Conservation (phyloP, 2,329 filamentous ascomycete genomes). For the Fusarium sp. region DNA sequence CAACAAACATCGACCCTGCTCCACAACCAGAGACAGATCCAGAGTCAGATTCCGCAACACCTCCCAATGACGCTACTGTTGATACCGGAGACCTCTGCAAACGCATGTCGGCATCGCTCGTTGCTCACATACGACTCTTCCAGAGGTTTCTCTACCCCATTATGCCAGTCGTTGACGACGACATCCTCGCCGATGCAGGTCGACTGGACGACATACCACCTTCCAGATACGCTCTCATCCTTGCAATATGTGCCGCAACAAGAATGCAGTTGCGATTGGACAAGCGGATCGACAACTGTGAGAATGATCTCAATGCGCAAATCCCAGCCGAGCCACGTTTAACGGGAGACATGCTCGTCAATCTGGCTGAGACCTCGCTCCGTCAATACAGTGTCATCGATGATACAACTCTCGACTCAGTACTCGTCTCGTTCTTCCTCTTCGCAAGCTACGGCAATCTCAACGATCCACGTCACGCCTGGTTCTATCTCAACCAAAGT, state of each 20-base stretch:
- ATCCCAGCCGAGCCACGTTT: conserved; percentile 35
- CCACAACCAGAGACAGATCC: background rate
- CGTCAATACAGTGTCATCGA: conserved; percentile 44
- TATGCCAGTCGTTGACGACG: conserved; percentile 45
- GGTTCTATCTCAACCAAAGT: conserved; percentile 48
- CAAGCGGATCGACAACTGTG: conserved; percentile 8
- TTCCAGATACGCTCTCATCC: conserved; percentile 42
- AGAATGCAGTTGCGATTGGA: conserved; percentile 44
- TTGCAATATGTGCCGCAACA: conserved; percentile 44
- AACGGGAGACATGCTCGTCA: conserved; percentile 41
- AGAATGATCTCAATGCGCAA: conserved; percentile 21
- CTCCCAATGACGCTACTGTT: background rate
- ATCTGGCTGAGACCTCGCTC: conserved; percentile 40
- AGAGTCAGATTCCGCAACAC: background rate
- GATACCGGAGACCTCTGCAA: conserved; percentile 20
- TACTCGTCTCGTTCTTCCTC: conserved; percentile 44
- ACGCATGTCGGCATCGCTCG: conserved; percentile 35
- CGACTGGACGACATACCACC: conserved; percentile 39
- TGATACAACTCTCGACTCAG: conserved; percentile 41
- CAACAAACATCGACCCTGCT: background rate
- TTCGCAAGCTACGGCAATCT: conserved; percentile 46
- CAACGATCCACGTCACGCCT: conserved; percentile 41
- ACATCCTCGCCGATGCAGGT: conserved; percentile 41
- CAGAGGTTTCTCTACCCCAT: conserved; percentile 47
- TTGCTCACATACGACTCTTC: conserved; percentile 44